Base-by-base conservation (phyloP, 441 rosid genomes). In the Adansonia gregorii region DNA sequence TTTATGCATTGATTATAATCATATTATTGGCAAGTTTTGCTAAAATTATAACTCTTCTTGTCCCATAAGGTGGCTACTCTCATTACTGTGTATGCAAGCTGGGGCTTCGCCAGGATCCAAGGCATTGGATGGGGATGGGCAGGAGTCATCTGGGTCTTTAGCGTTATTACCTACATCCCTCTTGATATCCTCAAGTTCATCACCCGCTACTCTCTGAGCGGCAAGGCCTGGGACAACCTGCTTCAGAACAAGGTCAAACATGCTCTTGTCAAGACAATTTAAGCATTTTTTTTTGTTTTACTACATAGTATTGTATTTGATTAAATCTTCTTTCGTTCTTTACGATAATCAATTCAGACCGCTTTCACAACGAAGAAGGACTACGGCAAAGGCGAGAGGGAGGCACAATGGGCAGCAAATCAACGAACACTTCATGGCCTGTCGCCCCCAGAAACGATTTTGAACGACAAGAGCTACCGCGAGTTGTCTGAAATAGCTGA, bases 41-140 rank as follows among this genome's bases (percentile, higher is more conserved):
- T 54, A 12, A 24, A 35, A 15, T 8, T 54, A 15, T 71, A 31
- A 31, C 17, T 39, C 46, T 39, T 49, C 41, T 35, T 35, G 41
- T 35, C 41, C 41, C 41, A 35, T 35, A 35, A 95, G 99, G 84
- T 90, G 82, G 99, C 98, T 46, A 93, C 95, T 6, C 0, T 89
- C 17, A 90, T 95, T 52, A 86, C 94, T 3, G 97, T 90, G 61
- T 91, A 90, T 56, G 99, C 95, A 49, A 83, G 56, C 63, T 95
- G 99, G 99, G 83, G 58, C 11, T 93, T 95, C 19, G 97, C 97
- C 35, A 86, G 90, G 79, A 88, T 95, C 78, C 20, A 82, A 45
- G 97, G 99, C 14, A 83, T 94, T 71, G 98, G 99, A 5, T 95
- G 99, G 98, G 92, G 88, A 81, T 95, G 99, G 99, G 97, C 93